phyloP scores from a whole-genome alignment of 148 eudicot species.

The Rhododendron ovatum region DNA sequence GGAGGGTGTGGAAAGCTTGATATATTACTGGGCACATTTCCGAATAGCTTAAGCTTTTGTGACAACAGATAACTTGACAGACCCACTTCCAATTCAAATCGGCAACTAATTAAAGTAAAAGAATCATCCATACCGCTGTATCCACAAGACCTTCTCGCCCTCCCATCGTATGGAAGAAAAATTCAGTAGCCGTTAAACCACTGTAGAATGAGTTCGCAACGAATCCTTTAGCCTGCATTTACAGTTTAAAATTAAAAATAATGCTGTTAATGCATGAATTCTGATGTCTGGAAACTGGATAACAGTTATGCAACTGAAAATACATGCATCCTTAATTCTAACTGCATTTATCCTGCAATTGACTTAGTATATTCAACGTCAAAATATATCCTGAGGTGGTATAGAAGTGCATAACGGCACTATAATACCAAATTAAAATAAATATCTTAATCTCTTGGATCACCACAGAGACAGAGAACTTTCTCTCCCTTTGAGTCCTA shows the following conservation, averaged over 20 bases:
- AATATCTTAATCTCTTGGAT: background rate
- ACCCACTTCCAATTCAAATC: slow-evolving; percentile 5
- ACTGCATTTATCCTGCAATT: background rate
- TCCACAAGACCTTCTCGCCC: slow-evolving; percentile 99
- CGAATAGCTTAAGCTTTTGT: background rate
- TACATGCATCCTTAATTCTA: background rate
- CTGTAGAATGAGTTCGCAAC: slow-evolving; percentile 89
- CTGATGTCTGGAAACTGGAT: background rate
- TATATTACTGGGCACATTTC: background rate
- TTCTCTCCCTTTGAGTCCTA: background rate
- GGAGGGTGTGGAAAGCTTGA: background rate
- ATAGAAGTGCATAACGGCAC: background rate
- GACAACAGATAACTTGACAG: background rate
- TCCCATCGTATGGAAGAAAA: slow-evolving; percentile 98
- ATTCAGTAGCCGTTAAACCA: slow-evolving; percentile 91
- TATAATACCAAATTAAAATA: background rate
- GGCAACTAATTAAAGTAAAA: slow-evolving; percentile 7
- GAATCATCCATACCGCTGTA: slow-evolving; percentile 69
- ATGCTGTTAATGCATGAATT: background rate
- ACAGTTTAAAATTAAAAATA: slow-evolving; percentile 4
- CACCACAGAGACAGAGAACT: background rate
- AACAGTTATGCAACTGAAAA: background rate
- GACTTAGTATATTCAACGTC: background rate
- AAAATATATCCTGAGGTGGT: background rate
- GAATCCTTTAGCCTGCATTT: slow-evolving; percentile 90